Evolutionary conservation across 73 alveolate species (phyloP).

Genomic region (Stentor coeruleus): DNA sequence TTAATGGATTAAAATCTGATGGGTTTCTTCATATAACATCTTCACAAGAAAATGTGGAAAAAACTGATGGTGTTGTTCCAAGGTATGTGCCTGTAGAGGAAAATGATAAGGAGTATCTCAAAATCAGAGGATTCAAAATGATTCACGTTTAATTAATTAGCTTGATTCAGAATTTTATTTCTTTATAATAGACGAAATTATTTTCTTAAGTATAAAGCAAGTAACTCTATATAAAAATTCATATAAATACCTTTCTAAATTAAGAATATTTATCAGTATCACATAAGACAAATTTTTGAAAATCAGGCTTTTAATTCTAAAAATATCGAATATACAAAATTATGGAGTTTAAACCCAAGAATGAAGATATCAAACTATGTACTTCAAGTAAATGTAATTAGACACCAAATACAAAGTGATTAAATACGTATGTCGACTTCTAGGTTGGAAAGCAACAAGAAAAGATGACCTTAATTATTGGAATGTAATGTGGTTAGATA

Average conservation of each 20-base stretch:
- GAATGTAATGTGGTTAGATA: conserved; percentile 46
- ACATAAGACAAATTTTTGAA: too few relatives aligned
- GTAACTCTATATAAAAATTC: too few relatives aligned
- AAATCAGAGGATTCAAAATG: conserved; percentile 66
- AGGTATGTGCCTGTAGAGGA: conserved; percentile 25
- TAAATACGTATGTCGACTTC: conserved; percentile 25
- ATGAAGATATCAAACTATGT: background rate
- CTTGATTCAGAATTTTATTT: too few relatives aligned
- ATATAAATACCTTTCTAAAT: too few relatives aligned
- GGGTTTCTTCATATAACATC: conserved; percentile 51
- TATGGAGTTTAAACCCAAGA: too few relatives aligned
- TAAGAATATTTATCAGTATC: too few relatives aligned
- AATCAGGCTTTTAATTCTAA: too few relatives aligned
- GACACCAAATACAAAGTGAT: conserved; percentile 2
- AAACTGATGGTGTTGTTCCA: conserved; percentile 28
- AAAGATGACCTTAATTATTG: conserved; percentile 35
- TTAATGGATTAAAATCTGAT: conserved; percentile 56
- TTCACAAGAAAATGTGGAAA: conserved; percentile 1
- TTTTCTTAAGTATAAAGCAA: too few relatives aligned
- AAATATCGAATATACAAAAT: too few relatives aligned
- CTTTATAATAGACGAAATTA: too few relatives aligned
- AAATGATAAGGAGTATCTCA: conserved; percentile 43
- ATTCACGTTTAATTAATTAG: background rate
- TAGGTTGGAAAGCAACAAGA: background rate
- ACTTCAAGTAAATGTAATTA: background rate